Evolutionary conservation across 805 yeast species (phyloP).

Genomic region (Naumovozyma dairenensis): DNA sequence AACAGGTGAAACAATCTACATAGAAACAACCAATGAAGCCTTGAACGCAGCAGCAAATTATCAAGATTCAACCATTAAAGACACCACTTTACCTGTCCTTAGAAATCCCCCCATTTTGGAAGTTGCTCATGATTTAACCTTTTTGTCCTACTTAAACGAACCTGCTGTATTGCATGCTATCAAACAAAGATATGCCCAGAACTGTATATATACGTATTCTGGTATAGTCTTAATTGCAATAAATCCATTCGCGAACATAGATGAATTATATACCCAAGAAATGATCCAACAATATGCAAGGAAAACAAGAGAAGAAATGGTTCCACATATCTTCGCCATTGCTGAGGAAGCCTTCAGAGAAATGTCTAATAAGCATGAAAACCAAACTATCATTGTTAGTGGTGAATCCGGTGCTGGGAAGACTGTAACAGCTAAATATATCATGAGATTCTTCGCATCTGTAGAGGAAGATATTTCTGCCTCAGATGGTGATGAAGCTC

Average conservation of each 20-base stretch:
- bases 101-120: conserved; percentile 89
- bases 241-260: conserved; percentile 88
- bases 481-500: conserved; percentile 19
- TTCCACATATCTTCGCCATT: conserved; percentile 93
- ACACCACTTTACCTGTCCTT: conserved; percentile 52
- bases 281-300: conserved; percentile 91
- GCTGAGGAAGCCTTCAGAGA: conserved; percentile 96
- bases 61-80: conserved; percentile 38
- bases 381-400: conserved; percentile 92
- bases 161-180: conserved; percentile 96
- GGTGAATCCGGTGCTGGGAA: conserved; percentile 99
- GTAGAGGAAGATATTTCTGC: conserved; percentile 49
- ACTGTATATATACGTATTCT: conserved; percentile 87
- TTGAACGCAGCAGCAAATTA: conserved; percentile 17
- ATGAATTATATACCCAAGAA: conserved; percentile 80
- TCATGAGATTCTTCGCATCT: conserved; percentile 95
- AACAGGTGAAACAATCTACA: conserved; percentile 36
- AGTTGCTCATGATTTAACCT: conserved; percentile 88
- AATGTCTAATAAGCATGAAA: conserved; percentile 74
- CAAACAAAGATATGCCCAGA: conserved; percentile 73
- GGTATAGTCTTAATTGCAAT: conserved; percentile 96
- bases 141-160: conserved; percentile 84
- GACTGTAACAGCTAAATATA: conserved; percentile 93
- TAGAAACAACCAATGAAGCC: conserved; percentile 34
- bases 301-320: conserved; percentile 82